Evolutionary conservation across 768 basidiomycete species (phyloP).

Genomic region (Flagelloscypha sp.): DNA sequence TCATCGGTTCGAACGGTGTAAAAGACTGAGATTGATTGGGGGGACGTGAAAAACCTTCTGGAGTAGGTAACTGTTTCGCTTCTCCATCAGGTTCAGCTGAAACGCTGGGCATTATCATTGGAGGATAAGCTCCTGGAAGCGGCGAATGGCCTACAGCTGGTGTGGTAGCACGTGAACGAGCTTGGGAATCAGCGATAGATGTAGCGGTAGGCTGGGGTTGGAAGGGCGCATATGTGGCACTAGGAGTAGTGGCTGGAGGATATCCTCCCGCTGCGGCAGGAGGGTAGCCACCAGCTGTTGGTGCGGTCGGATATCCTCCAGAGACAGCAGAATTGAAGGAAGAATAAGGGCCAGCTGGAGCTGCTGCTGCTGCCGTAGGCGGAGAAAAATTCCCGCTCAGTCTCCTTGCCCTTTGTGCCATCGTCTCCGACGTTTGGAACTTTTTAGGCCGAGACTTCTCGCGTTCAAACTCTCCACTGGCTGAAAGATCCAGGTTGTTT

Average conservation of each 20-base stretch:
- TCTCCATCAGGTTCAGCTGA: too few relatives aligned
- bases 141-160: constrained; percentile 4
- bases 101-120: too few relatives aligned
- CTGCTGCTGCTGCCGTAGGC: too few relatives aligned
- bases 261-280: constrained; percentile 28
- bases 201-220: too few relatives aligned
- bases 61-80: constrained; percentile 43
- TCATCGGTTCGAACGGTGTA: constrained; percentile 61
- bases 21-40: constrained; percentile 61
- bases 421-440: constrained; percentile 35
- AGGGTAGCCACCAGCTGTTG: constrained; percentile 7
- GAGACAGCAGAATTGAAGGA: too few relatives aligned
- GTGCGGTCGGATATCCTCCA: constrained; percentile 1
- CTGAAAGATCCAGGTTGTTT: constrained; percentile 31
- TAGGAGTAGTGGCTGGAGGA: constrained; percentile 16
- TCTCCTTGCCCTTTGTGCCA: constrained; percentile 27
- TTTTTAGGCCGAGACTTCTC: constrained; percentile 32
- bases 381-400: constrained; percentile 32
- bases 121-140: constrained; percentile 14
- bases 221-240: too few relatives aligned
- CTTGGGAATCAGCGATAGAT: constrained; percentile 10
- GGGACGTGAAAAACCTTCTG: constrained; percentile 69
- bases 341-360: constrained; percentile 13
- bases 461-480: constrained; percentile 21
- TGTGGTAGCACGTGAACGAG: constrained; percentile 12